These are phyloP conservation scores for Sporothrix humicola DNA, from an alignment of 2,329 filamentous ascomycete species.

Conservation along the genomic window DNA sequence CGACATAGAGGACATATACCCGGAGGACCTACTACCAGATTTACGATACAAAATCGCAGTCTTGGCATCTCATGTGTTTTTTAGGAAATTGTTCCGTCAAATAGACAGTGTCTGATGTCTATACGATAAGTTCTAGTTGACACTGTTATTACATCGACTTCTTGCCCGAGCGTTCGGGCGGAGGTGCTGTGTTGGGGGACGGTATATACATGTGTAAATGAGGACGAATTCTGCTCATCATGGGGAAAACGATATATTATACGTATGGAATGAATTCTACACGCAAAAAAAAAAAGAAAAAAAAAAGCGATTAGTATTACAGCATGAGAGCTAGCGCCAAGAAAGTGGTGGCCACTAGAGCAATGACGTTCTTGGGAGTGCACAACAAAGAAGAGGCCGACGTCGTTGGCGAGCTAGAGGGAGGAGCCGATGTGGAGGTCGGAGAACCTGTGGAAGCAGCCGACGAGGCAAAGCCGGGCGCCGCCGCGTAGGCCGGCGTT, in stretches of 20 bases:
- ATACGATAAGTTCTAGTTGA: too few relatives aligned
- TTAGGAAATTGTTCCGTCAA: too few relatives aligned
- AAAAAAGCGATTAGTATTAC: not conserved
- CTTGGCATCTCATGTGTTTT: too few relatives aligned
- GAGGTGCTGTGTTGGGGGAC: not conserved
- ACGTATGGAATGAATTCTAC: constrained; percentile 1
- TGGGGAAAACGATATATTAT: constrained; percentile 5
- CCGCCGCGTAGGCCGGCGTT: constrained; percentile 47
- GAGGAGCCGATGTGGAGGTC: not conserved
- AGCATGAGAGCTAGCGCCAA: not conserved
- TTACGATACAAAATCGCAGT: too few relatives aligned
- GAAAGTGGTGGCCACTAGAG: constrained; percentile 5
- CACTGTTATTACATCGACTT: too few relatives aligned
- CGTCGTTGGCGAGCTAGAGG: not conserved
- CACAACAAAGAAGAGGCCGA: not conserved
- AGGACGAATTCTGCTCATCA: constrained; percentile 3
- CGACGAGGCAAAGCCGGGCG: constrained; percentile 44
- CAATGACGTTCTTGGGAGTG: not conserved
- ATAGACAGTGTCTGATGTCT: too few relatives aligned
- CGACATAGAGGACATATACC: too few relatives aligned
- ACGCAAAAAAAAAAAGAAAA: not conserved
- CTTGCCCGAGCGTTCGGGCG: not conserved
- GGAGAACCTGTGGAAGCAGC: not conserved
- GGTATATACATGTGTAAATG: constrained; percentile 5
- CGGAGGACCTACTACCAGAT: too few relatives aligned